Evolutionary conservation across 768 basidiomycete species (phyloP).

Genomic region (Mycena indigotica): DNA sequence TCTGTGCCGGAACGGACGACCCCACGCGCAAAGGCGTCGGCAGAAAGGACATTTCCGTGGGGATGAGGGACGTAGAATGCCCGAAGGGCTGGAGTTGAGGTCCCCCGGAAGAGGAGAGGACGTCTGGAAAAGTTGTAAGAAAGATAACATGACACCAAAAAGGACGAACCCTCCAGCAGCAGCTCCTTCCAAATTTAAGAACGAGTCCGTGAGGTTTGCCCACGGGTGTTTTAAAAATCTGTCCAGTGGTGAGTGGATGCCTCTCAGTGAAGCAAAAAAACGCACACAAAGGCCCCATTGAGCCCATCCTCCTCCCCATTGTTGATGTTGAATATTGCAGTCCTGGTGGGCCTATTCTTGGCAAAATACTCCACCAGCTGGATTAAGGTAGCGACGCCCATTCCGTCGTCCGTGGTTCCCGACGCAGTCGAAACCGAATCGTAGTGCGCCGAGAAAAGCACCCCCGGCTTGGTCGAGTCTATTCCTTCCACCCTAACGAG

Average conservation of each 20-base stretch:
- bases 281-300: conserved; percentile 63
- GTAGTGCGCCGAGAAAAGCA: conserved; percentile 80
- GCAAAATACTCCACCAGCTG: conserved; percentile 63
- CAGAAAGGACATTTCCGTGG: conserved; percentile 69
- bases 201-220: conserved; percentile 63
- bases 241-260: neutral
- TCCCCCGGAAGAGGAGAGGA: conserved; percentile 75
- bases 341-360: conserved; percentile 52
- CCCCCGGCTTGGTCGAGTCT: conserved; percentile 41
- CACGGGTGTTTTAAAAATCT: conserved; percentile 72
- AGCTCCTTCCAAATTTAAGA: conserved; percentile 84
- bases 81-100: conserved; percentile 56
- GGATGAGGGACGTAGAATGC: conserved; percentile 67
- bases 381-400: conserved; percentile 67
- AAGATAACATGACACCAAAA: neutral
- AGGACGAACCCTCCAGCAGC: conserved; percentile 67
- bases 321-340: conserved; percentile 82
- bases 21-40: conserved; percentile 69
- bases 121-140: conserved; percentile 45
- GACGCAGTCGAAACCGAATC: conserved; percentile 78
- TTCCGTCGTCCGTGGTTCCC: conserved; percentile 79
- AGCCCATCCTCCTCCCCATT: conserved; percentile 83
- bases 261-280: conserved; percentile 1
- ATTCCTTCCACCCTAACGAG: conserved; percentile 65
- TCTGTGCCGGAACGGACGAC: conserved; percentile 73